phyloP scores from a whole-genome alignment of 345 rosid species.

The thale cress (Arabidopsis thaliana) region DNA sequence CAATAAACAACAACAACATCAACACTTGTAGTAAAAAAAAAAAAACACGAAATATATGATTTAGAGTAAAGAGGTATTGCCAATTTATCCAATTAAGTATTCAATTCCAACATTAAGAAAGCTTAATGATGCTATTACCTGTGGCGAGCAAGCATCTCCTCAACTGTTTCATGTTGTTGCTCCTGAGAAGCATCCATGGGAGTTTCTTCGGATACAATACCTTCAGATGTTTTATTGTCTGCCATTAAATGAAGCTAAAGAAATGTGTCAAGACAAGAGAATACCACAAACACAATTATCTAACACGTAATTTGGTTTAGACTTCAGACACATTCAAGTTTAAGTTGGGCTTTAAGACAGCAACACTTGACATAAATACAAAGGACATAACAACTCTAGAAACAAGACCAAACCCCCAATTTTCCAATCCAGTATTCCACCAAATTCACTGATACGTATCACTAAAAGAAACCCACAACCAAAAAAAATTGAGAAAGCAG shows the following conservation, averaged over 20 bases:
- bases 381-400: neutral
- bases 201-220: conserved; percentile 36
- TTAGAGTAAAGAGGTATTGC: too few relatives aligned
- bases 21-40: too few relatives aligned
- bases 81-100: too few relatives aligned
- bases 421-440: neutral
- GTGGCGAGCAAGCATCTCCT: conserved; percentile 49
- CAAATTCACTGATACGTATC: neutral
- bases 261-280: neutral
- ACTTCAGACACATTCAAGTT: neutral
- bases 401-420: neutral
- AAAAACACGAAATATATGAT: too few relatives aligned
- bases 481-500: too few relatives aligned
- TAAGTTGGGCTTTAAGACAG: neutral
- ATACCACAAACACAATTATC: neutral
- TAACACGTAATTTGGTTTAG: conserved; percentile 2
- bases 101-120: neutral
- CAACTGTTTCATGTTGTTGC: conserved; percentile 38
- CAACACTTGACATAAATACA: neutral
- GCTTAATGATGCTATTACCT: conserved; percentile 24
- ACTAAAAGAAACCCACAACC: neutral
- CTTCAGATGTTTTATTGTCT: conserved; percentile 29
- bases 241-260: conserved; percentile 45
- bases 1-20: neutral
- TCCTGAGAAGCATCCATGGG: conserved; percentile 38